Evolutionary conservation across 2,329 filamentous ascomycete species (phyloP), one percentile per base, ranked within the genome.

Genomic region (Talaromyces rugulosus): DNA sequence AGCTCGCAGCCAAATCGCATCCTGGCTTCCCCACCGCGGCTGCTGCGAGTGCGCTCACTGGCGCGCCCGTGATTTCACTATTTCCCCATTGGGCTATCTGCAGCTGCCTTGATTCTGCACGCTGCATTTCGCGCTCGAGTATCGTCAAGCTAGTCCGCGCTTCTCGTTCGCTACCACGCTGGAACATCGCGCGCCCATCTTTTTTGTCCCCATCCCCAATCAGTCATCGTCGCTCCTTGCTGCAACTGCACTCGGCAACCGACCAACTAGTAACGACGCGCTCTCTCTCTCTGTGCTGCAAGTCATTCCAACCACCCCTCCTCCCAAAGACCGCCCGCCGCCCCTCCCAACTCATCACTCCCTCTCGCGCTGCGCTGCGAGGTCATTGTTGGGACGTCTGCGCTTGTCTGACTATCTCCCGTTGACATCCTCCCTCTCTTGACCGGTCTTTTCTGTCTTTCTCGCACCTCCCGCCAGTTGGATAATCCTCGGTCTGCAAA

Each of bases 391-490:
- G 44, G 44, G 44, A 47, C 44, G 23, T 23, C 44, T 12, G 44
- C 23, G 44, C 44, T 9, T 47, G 8, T 47, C 18, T 47, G 18
- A 47, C 23, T n/a, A 34, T 40, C 34, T 58, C 51, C 62, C 51
- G 33, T 44, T 59, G 18, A 47, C 54, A 58, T 56, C 31, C 55
- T 51, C 59, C 62, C 54, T 52, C 33, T 54, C 31, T 34, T 56
- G 34, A 58, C 50, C 59, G 57, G 23, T 53, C 16, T 42, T 27
- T 61, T 51, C 44, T 27, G 44, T 47, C 18, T 14, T 27, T 40
- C 36, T 40, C 36, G 36, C 44, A 18, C 18, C 5, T 18, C 16
- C 23, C 5, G n/a, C 44, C 23, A 14, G 18, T 11, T 47, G 44
- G 11, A 11, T 16, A 18, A 47, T 27, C 44, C 44, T 27, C 44